phyloP scores from a whole-genome alignment of 148 eudicot species.

The Cornus florida region DNA sequence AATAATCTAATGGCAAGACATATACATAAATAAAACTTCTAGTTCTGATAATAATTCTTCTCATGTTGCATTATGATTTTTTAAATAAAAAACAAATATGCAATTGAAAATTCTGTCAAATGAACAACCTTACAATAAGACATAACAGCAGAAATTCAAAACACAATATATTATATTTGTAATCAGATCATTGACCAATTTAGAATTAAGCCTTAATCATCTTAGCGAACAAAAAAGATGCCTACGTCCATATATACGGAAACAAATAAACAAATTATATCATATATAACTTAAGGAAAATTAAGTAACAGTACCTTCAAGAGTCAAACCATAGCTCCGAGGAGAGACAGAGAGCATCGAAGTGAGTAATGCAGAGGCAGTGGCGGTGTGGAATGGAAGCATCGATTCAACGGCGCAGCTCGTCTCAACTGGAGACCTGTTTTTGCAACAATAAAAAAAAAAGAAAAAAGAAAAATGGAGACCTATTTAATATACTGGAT shows the following conservation, averaged over 20 bases:
- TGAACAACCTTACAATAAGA: neutral
- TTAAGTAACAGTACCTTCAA: constrained; percentile 48
- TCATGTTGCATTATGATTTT: too few species aligned
- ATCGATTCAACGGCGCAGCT: constrained; percentile 57
- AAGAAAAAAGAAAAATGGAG: too few species aligned
- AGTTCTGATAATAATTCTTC: too few species aligned
- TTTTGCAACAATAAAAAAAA: neutral
- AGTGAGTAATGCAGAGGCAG: constrained; percentile 85
- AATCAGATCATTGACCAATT: neutral
- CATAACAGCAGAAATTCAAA: too few species aligned
- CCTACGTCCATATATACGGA: too few species aligned
- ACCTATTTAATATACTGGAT: neutral
- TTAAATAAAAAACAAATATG: too few species aligned
- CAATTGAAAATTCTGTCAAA: neutral
- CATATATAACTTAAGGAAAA: neutral
- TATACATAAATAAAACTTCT: too few species aligned
- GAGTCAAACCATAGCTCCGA: constrained; percentile 68
- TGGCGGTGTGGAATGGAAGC: constrained; percentile 86
- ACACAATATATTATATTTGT: neutral
- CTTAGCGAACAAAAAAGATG: neutral
- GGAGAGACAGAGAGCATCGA: constrained; percentile 73
- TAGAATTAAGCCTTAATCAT: neutral
- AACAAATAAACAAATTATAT: too few species aligned
- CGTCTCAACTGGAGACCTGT: constrained; percentile 78
- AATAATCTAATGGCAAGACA: too few species aligned